phyloP scores from a whole-genome alignment of 2,329 filamentous ascomycete genomes.

The Hirsutella rhossiliensis region DNA sequence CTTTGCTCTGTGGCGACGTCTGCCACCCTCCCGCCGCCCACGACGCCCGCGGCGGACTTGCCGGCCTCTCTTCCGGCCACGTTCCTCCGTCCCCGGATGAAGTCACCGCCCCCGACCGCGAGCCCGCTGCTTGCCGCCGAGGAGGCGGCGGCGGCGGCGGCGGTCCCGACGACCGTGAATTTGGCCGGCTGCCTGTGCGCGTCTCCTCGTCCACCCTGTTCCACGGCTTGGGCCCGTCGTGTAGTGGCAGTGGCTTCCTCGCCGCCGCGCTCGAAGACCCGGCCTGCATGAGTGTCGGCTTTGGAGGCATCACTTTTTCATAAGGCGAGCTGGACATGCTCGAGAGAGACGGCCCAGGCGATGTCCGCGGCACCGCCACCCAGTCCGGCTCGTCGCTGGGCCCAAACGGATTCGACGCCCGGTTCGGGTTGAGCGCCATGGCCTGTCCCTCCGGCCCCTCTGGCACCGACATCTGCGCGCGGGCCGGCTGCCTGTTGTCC shows the following conservation, averaged over 20 bases:
- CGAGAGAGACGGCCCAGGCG: conserved; percentile 40
- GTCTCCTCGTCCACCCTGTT: conserved; percentile 19
- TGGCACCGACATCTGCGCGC: conserved; percentile 59
- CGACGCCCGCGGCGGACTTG: not conserved
- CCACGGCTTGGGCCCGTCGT: conserved; percentile 23
- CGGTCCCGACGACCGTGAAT: conserved; percentile 14
- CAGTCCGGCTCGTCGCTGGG: conserved; percentile 69
- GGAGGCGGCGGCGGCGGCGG: conserved; percentile 34
- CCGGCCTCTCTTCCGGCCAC: not conserved
- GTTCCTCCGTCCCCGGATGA: conserved; percentile 4
- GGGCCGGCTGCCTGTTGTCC: conserved; percentile 60
- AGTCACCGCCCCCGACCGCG: conserved; percentile 5
- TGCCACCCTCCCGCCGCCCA: conserved; percentile 3
- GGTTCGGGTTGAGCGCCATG: conserved; percentile 57
- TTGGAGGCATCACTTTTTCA: conserved; percentile 38
- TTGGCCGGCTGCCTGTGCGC: not conserved
- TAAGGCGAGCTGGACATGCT: conserved; percentile 49
- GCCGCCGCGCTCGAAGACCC: conserved; percentile 28
- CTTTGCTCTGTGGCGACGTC: conserved; percentile 16
- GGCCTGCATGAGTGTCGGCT: conserved; percentile 26
- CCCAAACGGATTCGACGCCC: conserved; percentile 72
- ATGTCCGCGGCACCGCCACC: conserved; percentile 51
- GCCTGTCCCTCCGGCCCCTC: conserved; percentile 34
- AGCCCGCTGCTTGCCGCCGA: conserved; percentile 26
- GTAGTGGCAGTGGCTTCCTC: conserved; percentile 24